Conservation (phyloP, 1,139 yeast genomes). For the Candida buenavistaensis region DNA sequence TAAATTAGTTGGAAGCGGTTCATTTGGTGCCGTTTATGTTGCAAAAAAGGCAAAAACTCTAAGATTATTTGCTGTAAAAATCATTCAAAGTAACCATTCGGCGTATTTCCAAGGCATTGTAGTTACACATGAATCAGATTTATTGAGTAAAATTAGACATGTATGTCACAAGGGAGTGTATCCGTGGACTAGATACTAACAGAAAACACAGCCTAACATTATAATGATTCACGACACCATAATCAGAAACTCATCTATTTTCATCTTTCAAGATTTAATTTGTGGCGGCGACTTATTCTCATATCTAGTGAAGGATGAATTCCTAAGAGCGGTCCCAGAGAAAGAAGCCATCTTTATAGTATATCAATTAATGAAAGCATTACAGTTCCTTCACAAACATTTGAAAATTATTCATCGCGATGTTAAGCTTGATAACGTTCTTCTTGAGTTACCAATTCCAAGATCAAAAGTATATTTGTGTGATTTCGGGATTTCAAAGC, state of each 20-base stretch:
- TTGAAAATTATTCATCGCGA: constrained; percentile 23
- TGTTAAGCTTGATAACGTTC: constrained; percentile 53
- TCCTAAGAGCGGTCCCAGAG: constrained; percentile 47
- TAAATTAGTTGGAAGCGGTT: constrained; percentile 55
- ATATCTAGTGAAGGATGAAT: constrained; percentile 47
- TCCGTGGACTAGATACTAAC: constrained; percentile 29
- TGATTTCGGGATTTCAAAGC: constrained; percentile 68
- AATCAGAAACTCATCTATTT: constrained; percentile 34
- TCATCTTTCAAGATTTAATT: constrained; percentile 52
- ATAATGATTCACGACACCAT: constrained; percentile 43
- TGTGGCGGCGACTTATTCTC: constrained; percentile 71
- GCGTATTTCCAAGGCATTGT: constrained; percentile 20
- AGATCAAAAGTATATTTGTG: constrained; percentile 55
- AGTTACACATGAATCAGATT: constrained; percentile 34
- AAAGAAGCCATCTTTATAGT: constrained; percentile 54
- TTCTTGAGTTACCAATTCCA: constrained; percentile 52
- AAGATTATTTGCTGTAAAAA: constrained; percentile 51
- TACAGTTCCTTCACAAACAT: constrained; percentile 49
- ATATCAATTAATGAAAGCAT: constrained; percentile 55
- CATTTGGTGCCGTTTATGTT: constrained; percentile 55
- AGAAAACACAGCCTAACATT: constrained; percentile 37
- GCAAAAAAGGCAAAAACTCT: constrained; percentile 20
- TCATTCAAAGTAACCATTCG: constrained; percentile 28
- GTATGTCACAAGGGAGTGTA: too few species aligned
- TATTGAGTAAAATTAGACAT: constrained; percentile 37